Base-by-base conservation (phyloP, 148 eudicot species). In the Fagopyrum esculentum region DNA sequence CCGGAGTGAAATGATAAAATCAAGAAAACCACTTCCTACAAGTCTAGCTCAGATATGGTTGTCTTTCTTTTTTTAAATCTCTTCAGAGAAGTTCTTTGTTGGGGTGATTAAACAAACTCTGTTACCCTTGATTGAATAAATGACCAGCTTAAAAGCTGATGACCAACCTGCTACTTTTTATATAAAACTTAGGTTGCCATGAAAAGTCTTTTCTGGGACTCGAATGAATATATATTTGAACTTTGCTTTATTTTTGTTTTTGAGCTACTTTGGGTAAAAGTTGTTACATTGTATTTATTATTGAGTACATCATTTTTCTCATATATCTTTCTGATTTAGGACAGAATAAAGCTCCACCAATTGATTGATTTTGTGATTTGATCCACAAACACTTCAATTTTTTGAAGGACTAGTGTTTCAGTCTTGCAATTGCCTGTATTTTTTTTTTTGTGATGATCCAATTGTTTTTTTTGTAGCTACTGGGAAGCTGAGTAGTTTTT, bases 401-500 rank as follows among this genome's bases (percentile, higher is more conserved):
- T 40, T 12, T 40, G 47, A 66, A 15, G 70, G 71, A 66, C 71
- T 29, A 13, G 47, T 12, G 7, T 66, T 66, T 66, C 6, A 66
- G 71, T 40, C 16, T 40, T 40, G 71, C 71, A 66, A 66, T 40
- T 66, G 19, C 47, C 71, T 66, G 43, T 12, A 22, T 66, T 35
- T 35, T 54, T 64, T 29, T 63, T 64, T 15, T 19, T 17, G 64
- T 66, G 46, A 64, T 40, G 45, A 40, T 66, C 71, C 46, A 4
- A 2, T 9, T 17, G 15, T 66, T 40, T 66, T 55, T 79, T 57
- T 72, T 80, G 79, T 86, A 91, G 93, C 82, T 50, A 83, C 86
- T 46, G 79, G 79, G 60, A 87, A 81, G 78, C 78, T 86, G 77
- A 76, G 75, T 48, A 72, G 12, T 73, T 7, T 81, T 43, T 59